Base-by-base conservation (phyloP, 108 stramenopile species). In the Skeletonema costatum region DNA sequence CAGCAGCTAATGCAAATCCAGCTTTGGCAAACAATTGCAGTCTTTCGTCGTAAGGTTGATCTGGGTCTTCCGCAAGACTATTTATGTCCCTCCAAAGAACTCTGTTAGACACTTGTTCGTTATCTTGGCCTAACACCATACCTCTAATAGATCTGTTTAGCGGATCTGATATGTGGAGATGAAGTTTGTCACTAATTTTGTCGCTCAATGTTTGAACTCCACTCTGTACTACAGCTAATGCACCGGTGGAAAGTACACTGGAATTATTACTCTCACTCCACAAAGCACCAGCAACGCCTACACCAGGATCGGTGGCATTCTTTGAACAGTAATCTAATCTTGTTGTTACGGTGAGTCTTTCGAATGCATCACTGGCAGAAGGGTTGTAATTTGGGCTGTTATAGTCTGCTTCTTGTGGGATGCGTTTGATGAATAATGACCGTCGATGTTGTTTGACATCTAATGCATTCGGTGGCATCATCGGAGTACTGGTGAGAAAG, bases 11-110 rank as follows among this genome's bases (percentile, higher is more conserved):
- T 29, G 21, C 31, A 32, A 68, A 67, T 14, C 74, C 74, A 39
- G 74, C 58, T 31, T 59, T 58, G 17, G 74, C 66, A n/a, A 68
- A 50, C n/a, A 58, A 32, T 36, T 60, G 66, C 5, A 75, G 38
- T 11, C 74, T n/a, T 36, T 58, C 66, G 25, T 75, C 67, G 32
- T 75, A 68, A 58, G 74, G 74, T 66, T 75, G 71, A 51, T 60
- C 35, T 29, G 71, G 71, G 33, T 73, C 71, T 50, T 29, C 12
- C 29, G 60, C 71, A 32, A 73, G 46, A 13, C 16, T 35, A 31
- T 63, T 42, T 4, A 73, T 36, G 13, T 73, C 71, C 44, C 71
- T 63, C 71, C 71, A 73, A 25, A 44, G 2, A 63, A 73, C 31
- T 29, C 19, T 14, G 25, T 51, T 10, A 11, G 48, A 9, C 2